Base-by-base conservation (phyloP, 495 filamentous ascomycete genomes). In the Lasiosphaeria ovina region DNA sequence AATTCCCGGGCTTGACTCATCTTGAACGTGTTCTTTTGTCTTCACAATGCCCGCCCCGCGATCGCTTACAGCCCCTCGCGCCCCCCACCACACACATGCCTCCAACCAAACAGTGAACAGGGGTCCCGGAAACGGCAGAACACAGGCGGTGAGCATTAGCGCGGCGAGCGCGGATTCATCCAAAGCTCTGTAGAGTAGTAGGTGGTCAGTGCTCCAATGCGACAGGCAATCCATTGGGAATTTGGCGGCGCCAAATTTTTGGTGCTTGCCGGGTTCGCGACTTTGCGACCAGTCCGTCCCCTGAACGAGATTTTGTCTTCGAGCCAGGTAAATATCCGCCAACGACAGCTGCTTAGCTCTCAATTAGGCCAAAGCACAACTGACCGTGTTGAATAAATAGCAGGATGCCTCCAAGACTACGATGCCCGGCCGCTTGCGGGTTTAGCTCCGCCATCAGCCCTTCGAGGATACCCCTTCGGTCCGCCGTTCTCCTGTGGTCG, bases 371-470 rank as follows among this genome's bases (percentile, higher is more conserved):
- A 32, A 36, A 16, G 6, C 12, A 42, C 34, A 9, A n/a, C 51
- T 53, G 3, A 36, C 47, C n/a, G 12, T 24, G 2, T 24, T 24
- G 24, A 24, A 52, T 6, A n/a, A 31, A 24, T 51, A 6, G 5
- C 42, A 68, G 45, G 36, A 74, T 74, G 72, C 60, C 69, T 51
- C 59, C 64, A n/a, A 69, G 70, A 69, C 47, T 72, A 66, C 61
- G 66, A 63, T 71, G 66, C 66, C 58, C 68, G 45, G 63, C 64
- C 61, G 59, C 61, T 42, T 61, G 70, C 54, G 66, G 70, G 58
- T 49, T 71, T 57, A 45, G 62, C 36, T 61, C 64, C 11, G 60
- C 65, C 40, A 17, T 69, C 45, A 61, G 55, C 47, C 42, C 60
- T 11, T 61, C 64, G 42, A 71, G 64, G 52, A 62, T 51, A 55